These are phyloP conservation scores for Rhizopus microsporus DNA, from an alignment of 371 early-diverging fungal species.

Conservation along the genomic window DNA sequence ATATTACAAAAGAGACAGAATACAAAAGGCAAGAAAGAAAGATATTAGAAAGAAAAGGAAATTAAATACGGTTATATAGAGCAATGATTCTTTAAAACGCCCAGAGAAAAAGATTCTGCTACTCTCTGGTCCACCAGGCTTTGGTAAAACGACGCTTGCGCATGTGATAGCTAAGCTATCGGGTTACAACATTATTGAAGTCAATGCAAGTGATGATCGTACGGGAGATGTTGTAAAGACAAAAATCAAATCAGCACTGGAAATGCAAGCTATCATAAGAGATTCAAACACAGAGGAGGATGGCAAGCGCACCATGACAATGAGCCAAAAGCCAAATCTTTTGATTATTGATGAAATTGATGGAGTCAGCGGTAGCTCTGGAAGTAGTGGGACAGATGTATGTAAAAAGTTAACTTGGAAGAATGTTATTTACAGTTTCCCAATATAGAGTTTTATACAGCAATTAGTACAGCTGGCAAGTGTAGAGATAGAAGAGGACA, in stretches of 20 bases:
- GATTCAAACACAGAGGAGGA: conserved; percentile 8
- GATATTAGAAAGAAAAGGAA: background rate
- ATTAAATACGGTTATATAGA: conserved; percentile 7
- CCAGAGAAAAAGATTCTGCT: conserved; percentile 83
- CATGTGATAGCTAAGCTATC: conserved; percentile 91
- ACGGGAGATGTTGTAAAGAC: conserved; percentile 74
- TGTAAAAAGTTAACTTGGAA: background rate
- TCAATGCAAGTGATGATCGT: conserved; percentile 99
- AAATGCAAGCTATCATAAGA: conserved; percentile 70
- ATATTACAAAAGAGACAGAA: conserved; percentile 11
- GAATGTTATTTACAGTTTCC: background rate
- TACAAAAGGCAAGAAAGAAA: conserved; percentile 11
- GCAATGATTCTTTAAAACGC: conserved; percentile 55
- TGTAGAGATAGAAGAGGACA: conserved; percentile 32
- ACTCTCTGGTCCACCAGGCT: conserved; percentile 96
- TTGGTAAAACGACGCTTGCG: conserved; percentile 98
- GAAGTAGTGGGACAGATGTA: conserved; percentile 45
- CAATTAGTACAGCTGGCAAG: conserved; percentile 56
- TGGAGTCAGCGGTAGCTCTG: conserved; percentile 79
- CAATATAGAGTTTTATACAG: conserved; percentile 76
- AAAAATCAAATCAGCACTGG: conserved; percentile 75
- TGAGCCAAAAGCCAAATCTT: conserved; percentile 74
- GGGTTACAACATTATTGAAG: conserved; percentile 93
- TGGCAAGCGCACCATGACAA: conserved; percentile 17
- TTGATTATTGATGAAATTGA: conserved; percentile 97